A percentile compares a stretch with the other conserved stretches of the same genome.
phyloP scores from a whole-genome alignment of 1,139 yeast genomes.

The Scheffersomyces stambukii region DNA sequence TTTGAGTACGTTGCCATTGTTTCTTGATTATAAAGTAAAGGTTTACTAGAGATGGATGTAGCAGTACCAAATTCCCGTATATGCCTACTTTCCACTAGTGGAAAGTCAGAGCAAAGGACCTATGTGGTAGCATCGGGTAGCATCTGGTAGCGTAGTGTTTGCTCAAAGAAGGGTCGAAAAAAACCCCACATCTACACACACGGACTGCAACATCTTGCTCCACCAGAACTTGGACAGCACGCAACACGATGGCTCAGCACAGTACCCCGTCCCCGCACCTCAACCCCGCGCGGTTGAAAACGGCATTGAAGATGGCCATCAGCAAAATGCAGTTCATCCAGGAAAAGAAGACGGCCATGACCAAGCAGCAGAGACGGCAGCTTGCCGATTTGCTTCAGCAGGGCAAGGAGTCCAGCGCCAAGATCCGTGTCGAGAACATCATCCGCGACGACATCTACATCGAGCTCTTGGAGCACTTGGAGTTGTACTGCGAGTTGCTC shows the following conservation, averaged over 20 bases:
- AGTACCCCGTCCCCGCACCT: conserved; percentile 31
- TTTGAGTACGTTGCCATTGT: too few relatives aligned
- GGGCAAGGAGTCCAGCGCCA: conserved; percentile 81
- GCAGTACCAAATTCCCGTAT: background rate
- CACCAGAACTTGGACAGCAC: too few relatives aligned
- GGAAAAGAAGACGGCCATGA: conserved; percentile 75
- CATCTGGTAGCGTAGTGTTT: too few relatives aligned
- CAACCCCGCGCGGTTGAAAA: conserved; percentile 51
- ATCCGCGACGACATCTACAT: conserved; percentile 81
- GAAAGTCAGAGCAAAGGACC: too few relatives aligned
- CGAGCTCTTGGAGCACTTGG: conserved; percentile 76
- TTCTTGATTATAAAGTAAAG: too few relatives aligned
- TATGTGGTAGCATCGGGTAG: too few relatives aligned
- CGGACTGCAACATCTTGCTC: too few relatives aligned
- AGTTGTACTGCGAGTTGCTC: conserved; percentile 77
- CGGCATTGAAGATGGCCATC: conserved; percentile 75
- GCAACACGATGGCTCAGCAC: too few relatives aligned
- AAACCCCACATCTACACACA: too few relatives aligned
- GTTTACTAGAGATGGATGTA: too few relatives aligned
- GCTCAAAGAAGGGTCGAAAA: too few relatives aligned
- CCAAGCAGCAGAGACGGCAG: conserved; percentile 75
- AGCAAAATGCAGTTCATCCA: conserved; percentile 76
- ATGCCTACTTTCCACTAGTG: background rate
- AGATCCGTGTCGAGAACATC: conserved; percentile 79
- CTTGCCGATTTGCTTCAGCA: conserved; percentile 67